These are phyloP conservation scores for Ophidiomyces ophidiicola DNA, from an alignment of 2,329 filamentous ascomycete species.

Conservation along the genomic window DNA sequence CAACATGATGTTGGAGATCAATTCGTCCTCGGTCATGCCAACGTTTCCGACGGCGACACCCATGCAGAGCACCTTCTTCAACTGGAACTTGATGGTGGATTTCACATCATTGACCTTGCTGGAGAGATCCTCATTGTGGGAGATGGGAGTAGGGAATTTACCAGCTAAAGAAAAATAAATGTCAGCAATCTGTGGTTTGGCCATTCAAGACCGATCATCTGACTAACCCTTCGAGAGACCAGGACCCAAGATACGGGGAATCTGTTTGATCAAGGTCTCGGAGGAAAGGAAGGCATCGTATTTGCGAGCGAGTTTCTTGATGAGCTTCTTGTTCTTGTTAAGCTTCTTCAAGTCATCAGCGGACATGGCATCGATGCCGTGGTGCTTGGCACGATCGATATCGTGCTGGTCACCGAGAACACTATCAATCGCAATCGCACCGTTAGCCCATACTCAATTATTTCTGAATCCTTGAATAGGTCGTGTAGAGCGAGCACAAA, in stretches of 20 bases:
- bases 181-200: constrained; percentile 2
- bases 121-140: constrained; percentile 84
- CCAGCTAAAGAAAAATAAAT: constrained; percentile 52
- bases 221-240: constrained; percentile 90
- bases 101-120: constrained; percentile 99
- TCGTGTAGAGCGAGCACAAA: constrained; percentile 14
- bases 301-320: constrained; percentile 99
- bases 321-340: constrained; percentile 99
- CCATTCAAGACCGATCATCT: too few species aligned
- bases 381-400: constrained; percentile 99
- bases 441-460: constrained; percentile 1
- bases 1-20: constrained; percentile 98
- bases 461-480: background rate
- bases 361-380: constrained; percentile 96
- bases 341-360: constrained; percentile 99
- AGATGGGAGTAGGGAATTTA: constrained; percentile 99
- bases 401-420: constrained; percentile 92
- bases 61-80: constrained; percentile 99
- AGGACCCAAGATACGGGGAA: constrained; percentile 96
- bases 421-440: constrained; percentile 32
- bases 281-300: constrained; percentile 99
- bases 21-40: constrained; percentile 89
- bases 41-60: constrained; percentile 99
- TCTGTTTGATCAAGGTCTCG: constrained; percentile 97
- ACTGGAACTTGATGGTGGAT: constrained; percentile 99